These are phyloP conservation scores for Lachancea dasiensis DNA, from an alignment of 805 yeast genomes.

Conservation along the genomic window DNA sequence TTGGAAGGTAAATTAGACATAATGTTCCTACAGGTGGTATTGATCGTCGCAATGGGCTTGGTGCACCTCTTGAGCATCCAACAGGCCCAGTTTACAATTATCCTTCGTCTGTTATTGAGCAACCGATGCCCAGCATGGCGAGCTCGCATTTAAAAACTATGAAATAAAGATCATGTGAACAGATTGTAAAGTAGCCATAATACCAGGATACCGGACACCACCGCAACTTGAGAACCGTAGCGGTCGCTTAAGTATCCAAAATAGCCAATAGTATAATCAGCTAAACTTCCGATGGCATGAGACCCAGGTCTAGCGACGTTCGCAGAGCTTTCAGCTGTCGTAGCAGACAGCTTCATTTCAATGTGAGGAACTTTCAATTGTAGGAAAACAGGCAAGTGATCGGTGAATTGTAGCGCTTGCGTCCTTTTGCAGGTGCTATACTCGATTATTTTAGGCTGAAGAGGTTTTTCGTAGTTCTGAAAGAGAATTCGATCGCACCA, in stretches of 20 bases:
- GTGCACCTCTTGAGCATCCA: neutral
- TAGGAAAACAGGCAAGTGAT: slow-evolving; percentile 74
- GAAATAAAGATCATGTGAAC: slow-evolving; percentile 4
- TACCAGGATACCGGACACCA: neutral
- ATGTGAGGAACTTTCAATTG: slow-evolving; percentile 40
- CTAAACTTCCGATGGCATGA: slow-evolving; percentile 10
- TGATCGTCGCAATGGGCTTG: neutral
- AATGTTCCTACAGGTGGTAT: neutral
- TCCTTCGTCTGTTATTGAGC: too few relatives aligned
- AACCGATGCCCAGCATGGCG: neutral
- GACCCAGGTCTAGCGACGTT: neutral
- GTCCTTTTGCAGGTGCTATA: slow-evolving; percentile 43
- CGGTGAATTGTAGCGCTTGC: slow-evolving; percentile 48
- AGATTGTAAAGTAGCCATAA: neutral
- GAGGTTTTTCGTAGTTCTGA: slow-evolving; percentile 36
- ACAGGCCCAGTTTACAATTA: too few relatives aligned
- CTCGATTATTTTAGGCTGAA: slow-evolving; percentile 26
- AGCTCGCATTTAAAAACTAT: neutral
- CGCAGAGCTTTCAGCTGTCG: neutral
- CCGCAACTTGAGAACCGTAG: slow-evolving; percentile 3
- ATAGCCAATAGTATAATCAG: slow-evolving; percentile 25
- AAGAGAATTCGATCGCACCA: slow-evolving; percentile 87
- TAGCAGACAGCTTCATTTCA: neutral
- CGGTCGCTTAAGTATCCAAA: slow-evolving; percentile 19
- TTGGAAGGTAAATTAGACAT: neutral